A percentile compares a stretch with the other conserved stretches of the same genome.
Conservation (phyloP, 768 basidiomycete species). For the Kwoniella bestiolae region DNA sequence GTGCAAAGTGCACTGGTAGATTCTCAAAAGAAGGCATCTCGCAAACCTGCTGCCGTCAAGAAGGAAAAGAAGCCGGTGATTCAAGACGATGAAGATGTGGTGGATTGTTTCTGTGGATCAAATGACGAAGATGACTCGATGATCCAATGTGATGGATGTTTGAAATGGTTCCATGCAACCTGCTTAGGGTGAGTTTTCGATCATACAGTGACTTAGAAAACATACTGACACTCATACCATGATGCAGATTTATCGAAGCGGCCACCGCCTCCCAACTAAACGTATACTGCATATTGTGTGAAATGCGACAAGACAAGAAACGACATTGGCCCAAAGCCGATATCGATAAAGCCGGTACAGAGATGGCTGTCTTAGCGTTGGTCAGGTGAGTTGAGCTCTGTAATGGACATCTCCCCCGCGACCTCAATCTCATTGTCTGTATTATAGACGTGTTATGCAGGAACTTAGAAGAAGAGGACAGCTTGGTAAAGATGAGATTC, state of each 20-base stretch:
- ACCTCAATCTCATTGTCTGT: no score
- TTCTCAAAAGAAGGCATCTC: not conserved
- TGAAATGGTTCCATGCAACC: conserved; percentile 19
- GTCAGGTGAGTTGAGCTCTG: conserved; percentile 10
- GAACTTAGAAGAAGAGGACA: not conserved
- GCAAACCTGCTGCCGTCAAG: not conserved
- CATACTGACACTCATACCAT: not conserved
- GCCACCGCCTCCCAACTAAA: not conserved
- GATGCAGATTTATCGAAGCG: conserved; percentile 1
- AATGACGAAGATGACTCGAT: conserved; percentile 5
- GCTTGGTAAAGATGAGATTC: not conserved
- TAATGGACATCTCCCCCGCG: not conserved
- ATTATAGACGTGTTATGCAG: conserved; percentile 1
- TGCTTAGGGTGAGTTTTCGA: conserved; percentile 27
- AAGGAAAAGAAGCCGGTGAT: not conserved
- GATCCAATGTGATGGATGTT: conserved; percentile 22
- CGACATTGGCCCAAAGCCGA: not conserved
- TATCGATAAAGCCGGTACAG: not conserved
- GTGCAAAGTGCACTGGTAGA: not conserved
- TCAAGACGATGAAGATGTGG: not conserved
- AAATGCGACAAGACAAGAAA: conserved; percentile 1
- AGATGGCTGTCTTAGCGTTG: conserved; percentile 2
- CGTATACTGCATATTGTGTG: conserved; percentile 14
- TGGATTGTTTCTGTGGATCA: conserved; percentile 18
- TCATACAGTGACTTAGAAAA: not conserved